Percentiles rank a stretch among this genome's conserved stretches.
phyloP scores from a whole-genome alignment of 78 protist species.

The Mantamonas sphyraenae region DNA sequence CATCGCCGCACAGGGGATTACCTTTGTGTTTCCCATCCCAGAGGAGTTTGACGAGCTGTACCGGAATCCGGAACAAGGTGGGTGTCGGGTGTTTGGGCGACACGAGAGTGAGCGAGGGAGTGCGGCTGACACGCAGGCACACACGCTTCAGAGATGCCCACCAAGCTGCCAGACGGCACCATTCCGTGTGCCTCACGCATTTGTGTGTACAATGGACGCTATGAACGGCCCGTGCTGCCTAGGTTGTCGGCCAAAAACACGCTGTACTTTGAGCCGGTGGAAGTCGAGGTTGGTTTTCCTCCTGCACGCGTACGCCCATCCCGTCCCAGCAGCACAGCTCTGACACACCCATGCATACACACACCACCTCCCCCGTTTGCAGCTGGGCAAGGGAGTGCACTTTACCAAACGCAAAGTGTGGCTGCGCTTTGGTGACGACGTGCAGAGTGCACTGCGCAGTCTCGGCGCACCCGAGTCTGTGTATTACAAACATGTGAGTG shows the following conservation, averaged over 20 bases:
- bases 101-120: no score
- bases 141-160: neutral
- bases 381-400: constrained; percentile 33
- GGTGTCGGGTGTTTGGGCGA: no score
- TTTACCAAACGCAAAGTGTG: constrained; percentile 30
- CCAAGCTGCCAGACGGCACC: constrained; percentile 63
- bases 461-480: constrained; percentile 51
- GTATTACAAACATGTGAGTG: constrained; percentile 51
- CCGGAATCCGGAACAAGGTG: no score
- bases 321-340: no score
- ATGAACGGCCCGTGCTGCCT: neutral
- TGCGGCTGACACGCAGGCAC: no score
- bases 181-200: constrained; percentile 50
- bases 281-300: no score
- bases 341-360: no score
- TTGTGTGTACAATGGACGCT: constrained; percentile 35
- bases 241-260: no score
- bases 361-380: neutral
- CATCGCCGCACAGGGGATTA: no score
- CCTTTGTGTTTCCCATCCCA: constrained; percentile 21
- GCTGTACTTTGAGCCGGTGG: no score
- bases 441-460: constrained; percentile 48
- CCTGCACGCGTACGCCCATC: no score
- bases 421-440: constrained; percentile 30
- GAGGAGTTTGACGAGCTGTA: neutral